A percentile compares a stretch with the other conserved stretches of the same genome.
Conservation (phyloP, 2,329 filamentous ascomycete genomes). For the Torrubiella hemipterigena region DNA sequence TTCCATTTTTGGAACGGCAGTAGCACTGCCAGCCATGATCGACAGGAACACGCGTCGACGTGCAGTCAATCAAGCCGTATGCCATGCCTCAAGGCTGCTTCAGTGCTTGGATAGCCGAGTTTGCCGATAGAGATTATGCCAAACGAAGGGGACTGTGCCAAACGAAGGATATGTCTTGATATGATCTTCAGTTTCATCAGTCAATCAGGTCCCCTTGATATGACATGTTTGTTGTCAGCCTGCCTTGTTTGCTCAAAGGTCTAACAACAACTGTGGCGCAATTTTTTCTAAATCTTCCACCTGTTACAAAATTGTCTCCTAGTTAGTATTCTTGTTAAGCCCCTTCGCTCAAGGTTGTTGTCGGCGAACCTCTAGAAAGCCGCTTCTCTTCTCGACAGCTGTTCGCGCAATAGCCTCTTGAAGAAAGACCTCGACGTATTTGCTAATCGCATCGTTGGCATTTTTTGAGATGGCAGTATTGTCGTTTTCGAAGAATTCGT, state of each 20-base stretch:
- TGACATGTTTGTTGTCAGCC: too few species aligned
- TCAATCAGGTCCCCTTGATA: too few species aligned
- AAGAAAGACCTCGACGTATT: conserved; percentile 87
- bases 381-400: conserved; percentile 55
- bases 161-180: too few species aligned
- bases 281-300: conserved; percentile 86
- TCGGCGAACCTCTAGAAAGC: conserved; percentile 59
- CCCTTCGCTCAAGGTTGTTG: background rate
- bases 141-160: too few species aligned
- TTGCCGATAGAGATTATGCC: too few species aligned
- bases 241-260: conserved; percentile 59
- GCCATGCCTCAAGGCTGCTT: too few species aligned
- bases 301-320: conserved; percentile 25
- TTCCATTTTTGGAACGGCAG: too few species aligned
- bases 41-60: too few species aligned
- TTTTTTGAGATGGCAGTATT: conserved; percentile 64
- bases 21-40: too few species aligned
- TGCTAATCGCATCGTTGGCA: conserved; percentile 64
- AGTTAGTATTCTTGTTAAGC: conserved; percentile 6
- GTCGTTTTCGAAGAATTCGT: conserved; percentile 65
- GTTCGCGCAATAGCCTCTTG: conserved; percentile 77
- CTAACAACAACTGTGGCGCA: conserved; percentile 72
- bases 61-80: too few species aligned
- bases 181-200: too few species aligned
- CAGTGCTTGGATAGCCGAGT: too few species aligned